Base-by-base conservation (phyloP, 352 stramenopile species). In the Globisporangium cylindrosporum region DNA sequence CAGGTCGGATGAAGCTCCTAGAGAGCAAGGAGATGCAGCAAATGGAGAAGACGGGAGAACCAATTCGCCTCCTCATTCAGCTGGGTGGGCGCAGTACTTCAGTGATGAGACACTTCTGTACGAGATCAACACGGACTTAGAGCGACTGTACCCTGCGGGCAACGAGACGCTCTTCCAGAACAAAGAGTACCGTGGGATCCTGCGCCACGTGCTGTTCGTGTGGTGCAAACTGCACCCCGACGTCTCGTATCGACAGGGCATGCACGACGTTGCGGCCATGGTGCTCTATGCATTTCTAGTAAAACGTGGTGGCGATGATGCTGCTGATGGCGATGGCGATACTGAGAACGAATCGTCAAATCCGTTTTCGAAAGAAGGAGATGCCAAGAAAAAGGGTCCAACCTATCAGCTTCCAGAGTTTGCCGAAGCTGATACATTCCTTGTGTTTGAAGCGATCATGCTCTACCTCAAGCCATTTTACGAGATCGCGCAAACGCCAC, bases 71-170 rank as follows among this genome's bases (percentile, higher is more conserved):
- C 20, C 34, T 46, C 32, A 20, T 10, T 57, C 72, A 27, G 43
- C 43, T 12, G 29, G 67, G 15, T 92, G 84, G 83, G 77, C 71
- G 14, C 83, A 92, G 66, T 90, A 81, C 57, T 92, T 91, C 64
- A 86, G 68, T 29, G 81, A 95, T 60, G 87, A 91, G 15, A 77
- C 67, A 9, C 63, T 95, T 27, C 58, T 93, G 41, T 77, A 90
- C 41, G 87, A 93, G 69, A 95, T 95, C 68, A 92, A 95, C 62
- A 93, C 80, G 43, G 87, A 95, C 59, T 61, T 95, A 43, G 79
- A 93, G 49, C 82, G 86, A 5, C 64, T 95, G 43, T 93, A 90
- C 59, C 87, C 87, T 2, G 73, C 77, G 1, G 87, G 87, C 34
- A 90, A 91, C 25, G 87, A 95, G 65, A 75, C 34, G 9, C 90